A percentile compares a stretch with the other conserved stretches of the same genome.
phyloP scores from a whole-genome alignment of 176 grass and related monocot genomes.

The Luzula sylvatica region DNA sequence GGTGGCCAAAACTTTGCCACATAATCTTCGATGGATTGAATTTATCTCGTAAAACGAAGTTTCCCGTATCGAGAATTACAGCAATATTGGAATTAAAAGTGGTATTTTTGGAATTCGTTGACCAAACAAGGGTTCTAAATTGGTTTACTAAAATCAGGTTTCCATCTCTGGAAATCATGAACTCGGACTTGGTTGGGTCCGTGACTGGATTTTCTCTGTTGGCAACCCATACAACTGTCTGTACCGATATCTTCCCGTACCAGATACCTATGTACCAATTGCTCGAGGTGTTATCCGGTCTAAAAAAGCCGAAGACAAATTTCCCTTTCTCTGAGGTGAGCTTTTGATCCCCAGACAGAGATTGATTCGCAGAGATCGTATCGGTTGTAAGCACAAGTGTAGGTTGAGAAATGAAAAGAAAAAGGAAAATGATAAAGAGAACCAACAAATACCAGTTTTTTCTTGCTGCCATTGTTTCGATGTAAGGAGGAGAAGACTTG shows the following conservation, averaged over 20 bases:
- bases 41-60: conserved; percentile 20
- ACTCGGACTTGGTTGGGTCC: background rate
- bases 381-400: conserved; percentile 2
- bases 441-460: background rate
- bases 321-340: conserved; percentile 28
- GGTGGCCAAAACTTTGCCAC: conserved; percentile 46
- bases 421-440: background rate
- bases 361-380: conserved; percentile 13
- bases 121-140: conserved; percentile 21
- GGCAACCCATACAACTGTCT: conserved; percentile 14
- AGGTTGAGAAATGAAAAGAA: conserved; percentile 1
- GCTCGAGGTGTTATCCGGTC: conserved; percentile 12
- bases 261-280: conserved; percentile 23
- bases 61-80: conserved; percentile 22
- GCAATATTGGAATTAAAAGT: background rate
- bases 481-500: background rate
- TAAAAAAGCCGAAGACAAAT: conserved; percentile 57
- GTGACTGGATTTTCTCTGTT: conserved; percentile 21
- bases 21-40: conserved; percentile 1
- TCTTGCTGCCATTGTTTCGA: conserved; percentile 1
- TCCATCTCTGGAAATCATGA: conserved; percentile 11
- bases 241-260: background rate
- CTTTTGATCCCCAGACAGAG: conserved; percentile 10
- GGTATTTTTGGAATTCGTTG: conserved; percentile 1
- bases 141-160: conserved; percentile 14